Evolutionary conservation across 2,329 filamentous ascomycete genomes (phyloP).

Genomic region (Paecilomyces sp.): DNA sequence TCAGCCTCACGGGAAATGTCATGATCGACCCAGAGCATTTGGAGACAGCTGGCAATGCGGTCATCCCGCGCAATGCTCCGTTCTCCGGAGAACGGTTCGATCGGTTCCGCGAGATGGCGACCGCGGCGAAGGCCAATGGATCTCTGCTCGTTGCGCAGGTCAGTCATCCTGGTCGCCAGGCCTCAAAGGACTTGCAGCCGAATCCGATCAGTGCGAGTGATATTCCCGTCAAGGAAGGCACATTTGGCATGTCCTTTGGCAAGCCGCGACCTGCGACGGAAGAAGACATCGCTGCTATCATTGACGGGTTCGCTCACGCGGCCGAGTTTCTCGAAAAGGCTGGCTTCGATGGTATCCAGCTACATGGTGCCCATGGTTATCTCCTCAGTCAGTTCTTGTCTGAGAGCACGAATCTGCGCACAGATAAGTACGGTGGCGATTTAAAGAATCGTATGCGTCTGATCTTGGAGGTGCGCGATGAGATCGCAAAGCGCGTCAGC

Average conservation of each 20-base stretch:
- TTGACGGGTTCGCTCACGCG: conserved; percentile 55
- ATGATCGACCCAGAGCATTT: conserved; percentile 38
- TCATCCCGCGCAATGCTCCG: not conserved
- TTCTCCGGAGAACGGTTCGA: not conserved
- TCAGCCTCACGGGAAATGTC: conserved; percentile 57
- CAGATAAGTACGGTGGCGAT: conserved; percentile 57
- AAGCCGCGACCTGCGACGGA: conserved; percentile 25
- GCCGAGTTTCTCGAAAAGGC: conserved; percentile 57
- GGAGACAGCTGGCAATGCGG: not conserved
- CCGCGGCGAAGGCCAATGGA: conserved; percentile 49
- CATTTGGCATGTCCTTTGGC: conserved; percentile 25
- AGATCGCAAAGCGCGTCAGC: conserved; percentile 1
- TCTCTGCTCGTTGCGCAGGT: conserved; percentile 55
- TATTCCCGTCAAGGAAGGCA: conserved; percentile 34
- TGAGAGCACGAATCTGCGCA: conserved; percentile 48
- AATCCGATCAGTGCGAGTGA: conserved; percentile 47
- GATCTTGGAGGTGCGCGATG: not conserved
- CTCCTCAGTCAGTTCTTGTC: conserved; percentile 43
- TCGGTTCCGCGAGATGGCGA: conserved; percentile 46
- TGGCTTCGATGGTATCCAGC: conserved; percentile 47
- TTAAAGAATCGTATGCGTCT: conserved; percentile 1
- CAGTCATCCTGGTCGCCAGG: conserved; percentile 57
- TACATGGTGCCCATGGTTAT: conserved; percentile 45
- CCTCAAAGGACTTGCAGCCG: conserved; percentile 35
- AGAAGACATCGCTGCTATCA: conserved; percentile 42